Base-by-base conservation (phyloP, 2,329 filamentous ascomycete species). In the Fusarium citri region DNA sequence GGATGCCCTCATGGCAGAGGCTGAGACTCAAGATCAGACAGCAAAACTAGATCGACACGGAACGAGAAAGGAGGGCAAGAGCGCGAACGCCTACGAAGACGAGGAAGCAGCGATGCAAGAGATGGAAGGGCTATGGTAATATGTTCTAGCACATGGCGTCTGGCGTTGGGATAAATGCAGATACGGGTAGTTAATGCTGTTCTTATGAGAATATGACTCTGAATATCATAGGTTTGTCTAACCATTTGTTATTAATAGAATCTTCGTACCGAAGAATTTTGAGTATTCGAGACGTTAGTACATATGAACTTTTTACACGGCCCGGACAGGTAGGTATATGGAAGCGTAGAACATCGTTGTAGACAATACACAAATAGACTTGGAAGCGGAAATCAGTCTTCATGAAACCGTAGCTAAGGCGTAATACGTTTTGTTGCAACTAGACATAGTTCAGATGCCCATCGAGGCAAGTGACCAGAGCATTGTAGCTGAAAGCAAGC, bases 31-130 rank as follows among this genome's bases (percentile, higher is more conserved):
- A 14, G 73, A 76, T 40, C 57, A 68, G 12, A 14, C 26, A 41
- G 41, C 43, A 10, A 60, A 49, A 23, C 23, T 48, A 22, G 45
- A 42, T 5, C 18, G 22, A 4, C 30, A 56, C 18, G 30, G 45
- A 10, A 26, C 55, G 50, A 63, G 47, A 30, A 43, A 57, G 40
- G 40, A 54, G 47, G 43, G 16, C 8, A 37, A 47, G 34, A 57
- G 15, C 10, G 18, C 30, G n/a, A 77, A 84, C 37, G 78, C 82
- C 25, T 89, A 87, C 76, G 86, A 84, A 2, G 89, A 90, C 56
- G 89, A 91, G 16, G 88, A 91, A 78, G 90, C 89, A 64, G 89
- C 86, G 1, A 90, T 94, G 88, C 88, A 86, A 40, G 88, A 88
- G 68, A 87, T 89, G 85, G 86, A 86, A 42, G 86, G 83, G 0